Evolutionary conservation across 495 filamentous ascomycete genomes (phyloP).

Genomic region (Letharia lupina): DNA sequence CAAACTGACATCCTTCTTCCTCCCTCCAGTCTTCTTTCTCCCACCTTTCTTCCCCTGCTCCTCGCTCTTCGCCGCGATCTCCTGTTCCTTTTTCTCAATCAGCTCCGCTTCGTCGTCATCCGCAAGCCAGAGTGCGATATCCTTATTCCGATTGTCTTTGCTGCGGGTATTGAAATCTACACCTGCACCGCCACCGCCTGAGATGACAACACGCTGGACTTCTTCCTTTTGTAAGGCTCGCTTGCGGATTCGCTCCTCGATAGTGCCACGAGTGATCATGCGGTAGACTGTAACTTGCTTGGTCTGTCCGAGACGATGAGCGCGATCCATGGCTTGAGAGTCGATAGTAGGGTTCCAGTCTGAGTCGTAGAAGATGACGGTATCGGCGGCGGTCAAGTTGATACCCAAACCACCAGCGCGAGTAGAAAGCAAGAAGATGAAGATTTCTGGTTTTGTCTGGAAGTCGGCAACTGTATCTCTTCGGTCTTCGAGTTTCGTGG

Average conservation of each 20-base stretch:
- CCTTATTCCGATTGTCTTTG: conserved; percentile 85
- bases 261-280: conserved; percentile 92
- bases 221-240: conserved; percentile 97
- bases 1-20: conserved; percentile 71
- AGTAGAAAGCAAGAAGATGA: conserved; percentile 91
- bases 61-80: conserved; percentile 55
- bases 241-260: conserved; percentile 97
- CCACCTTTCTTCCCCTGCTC: conserved; percentile 43
- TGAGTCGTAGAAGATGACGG: conserved; percentile 98
- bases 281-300: conserved; percentile 95
- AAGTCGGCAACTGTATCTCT: conserved; percentile 96
- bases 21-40: conserved; percentile 43
- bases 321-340: conserved; percentile 97
- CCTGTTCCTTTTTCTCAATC: conserved; percentile 81
- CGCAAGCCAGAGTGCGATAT: conserved; percentile 93
- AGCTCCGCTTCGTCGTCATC: conserved; percentile 90
- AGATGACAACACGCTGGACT: conserved; percentile 96
- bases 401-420: conserved; percentile 96
- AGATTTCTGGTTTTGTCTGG: conserved; percentile 85
- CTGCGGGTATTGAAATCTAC: conserved; percentile 91
- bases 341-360: conserved; percentile 99
- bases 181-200: conserved; percentile 69
- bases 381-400: conserved; percentile 86
- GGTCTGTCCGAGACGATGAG: conserved; percentile 94
- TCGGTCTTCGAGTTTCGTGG: conserved; percentile 95